Percentiles rank a stretch among this genome's conserved stretches.
Evolutionary conservation across 768 basidiomycete genomes (phyloP).

Genomic region (Leccinum truebloodii): DNA sequence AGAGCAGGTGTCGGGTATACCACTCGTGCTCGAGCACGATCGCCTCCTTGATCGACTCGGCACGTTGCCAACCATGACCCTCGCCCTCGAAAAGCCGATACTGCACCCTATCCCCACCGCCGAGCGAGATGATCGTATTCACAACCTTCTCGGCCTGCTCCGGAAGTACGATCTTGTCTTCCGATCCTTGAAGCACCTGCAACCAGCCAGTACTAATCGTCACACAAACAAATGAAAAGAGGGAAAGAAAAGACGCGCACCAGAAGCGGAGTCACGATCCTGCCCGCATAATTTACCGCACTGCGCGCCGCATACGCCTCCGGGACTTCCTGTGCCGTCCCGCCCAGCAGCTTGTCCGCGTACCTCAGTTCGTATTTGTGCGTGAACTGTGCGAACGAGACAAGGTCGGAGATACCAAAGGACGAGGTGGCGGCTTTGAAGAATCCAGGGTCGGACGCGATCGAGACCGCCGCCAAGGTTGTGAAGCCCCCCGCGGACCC

Average conservation of each 20-base stretch:
- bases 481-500: slow-evolving; percentile 77
- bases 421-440: slow-evolving; percentile 62
- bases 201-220: background rate
- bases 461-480: slow-evolving; percentile 48
- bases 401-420: slow-evolving; percentile 72
- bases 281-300: slow-evolving; percentile 60
- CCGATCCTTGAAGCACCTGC: slow-evolving; percentile 67
- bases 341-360: slow-evolving; percentile 66
- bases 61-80: slow-evolving; percentile 43
- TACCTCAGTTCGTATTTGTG: slow-evolving; percentile 74
- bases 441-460: slow-evolving; percentile 40
- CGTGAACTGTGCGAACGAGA: slow-evolving; percentile 55
- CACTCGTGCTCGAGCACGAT: slow-evolving; percentile 38
- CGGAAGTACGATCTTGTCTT: slow-evolving; percentile 67
- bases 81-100: slow-evolving; percentile 46
- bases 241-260: slow-evolving; percentile 38
- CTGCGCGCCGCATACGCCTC: slow-evolving; percentile 61
- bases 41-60: slow-evolving; percentile 37
- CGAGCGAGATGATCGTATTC: slow-evolving; percentile 21
- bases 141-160: slow-evolving; percentile 51
- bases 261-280: slow-evolving; percentile 62
- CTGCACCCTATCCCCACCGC: slow-evolving; percentile 32
- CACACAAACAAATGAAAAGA: background rate
- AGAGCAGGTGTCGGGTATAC: slow-evolving; percentile 30
- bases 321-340: slow-evolving; percentile 50